A percentile compares a stretch with the other conserved stretches of the same genome.
These are phyloP conservation scores for Sarcocystis neurona DNA, from an alignment of 169 alveolate species.

Conservation along the genomic window DNA sequence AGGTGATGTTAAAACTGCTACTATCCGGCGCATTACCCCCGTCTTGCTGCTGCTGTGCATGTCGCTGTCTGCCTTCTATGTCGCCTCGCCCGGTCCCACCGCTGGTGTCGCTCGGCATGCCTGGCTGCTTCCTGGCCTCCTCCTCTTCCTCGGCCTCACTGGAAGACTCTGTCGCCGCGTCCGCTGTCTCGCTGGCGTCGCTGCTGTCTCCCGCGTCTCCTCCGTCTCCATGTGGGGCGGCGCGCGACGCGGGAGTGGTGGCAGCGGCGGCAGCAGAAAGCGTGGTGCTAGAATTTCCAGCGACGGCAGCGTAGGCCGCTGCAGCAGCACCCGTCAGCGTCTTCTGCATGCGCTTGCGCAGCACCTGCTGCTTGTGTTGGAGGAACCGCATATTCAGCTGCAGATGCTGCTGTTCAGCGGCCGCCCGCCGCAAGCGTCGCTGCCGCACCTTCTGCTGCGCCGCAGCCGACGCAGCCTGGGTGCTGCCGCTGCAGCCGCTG, in stretches of 20 bases:
- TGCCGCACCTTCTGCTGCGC: constrained; percentile 19
- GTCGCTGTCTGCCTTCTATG: background rate
- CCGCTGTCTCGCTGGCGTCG: background rate
- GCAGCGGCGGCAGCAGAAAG: background rate
- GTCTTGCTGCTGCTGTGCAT: constrained; percentile 24
- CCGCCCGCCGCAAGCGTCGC: background rate
- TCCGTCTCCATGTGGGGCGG: background rate
- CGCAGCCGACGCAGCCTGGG: background rate
- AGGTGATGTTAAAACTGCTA: too few relatives aligned
- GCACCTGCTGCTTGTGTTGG: constrained; percentile 30
- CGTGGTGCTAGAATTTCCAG: background rate
- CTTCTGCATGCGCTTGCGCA: background rate
- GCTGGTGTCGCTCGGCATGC: background rate
- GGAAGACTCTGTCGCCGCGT: background rate
- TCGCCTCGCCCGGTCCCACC: constrained; percentile 23
- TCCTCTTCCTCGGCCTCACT: constrained; percentile 17
- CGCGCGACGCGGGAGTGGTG: background rate
- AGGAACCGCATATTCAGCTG: background rate
- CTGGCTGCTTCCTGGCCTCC: background rate
- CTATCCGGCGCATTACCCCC: too few relatives aligned
- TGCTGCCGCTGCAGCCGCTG: background rate
- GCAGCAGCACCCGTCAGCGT: background rate
- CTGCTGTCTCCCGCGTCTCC: background rate
- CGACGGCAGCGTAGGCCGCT: background rate
- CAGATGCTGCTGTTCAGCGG: background rate